These are phyloP conservation scores for Graphilbum sp. DNA, from an alignment of 2,329 filamentous ascomycete genomes.

Conservation along the genomic window DNA sequence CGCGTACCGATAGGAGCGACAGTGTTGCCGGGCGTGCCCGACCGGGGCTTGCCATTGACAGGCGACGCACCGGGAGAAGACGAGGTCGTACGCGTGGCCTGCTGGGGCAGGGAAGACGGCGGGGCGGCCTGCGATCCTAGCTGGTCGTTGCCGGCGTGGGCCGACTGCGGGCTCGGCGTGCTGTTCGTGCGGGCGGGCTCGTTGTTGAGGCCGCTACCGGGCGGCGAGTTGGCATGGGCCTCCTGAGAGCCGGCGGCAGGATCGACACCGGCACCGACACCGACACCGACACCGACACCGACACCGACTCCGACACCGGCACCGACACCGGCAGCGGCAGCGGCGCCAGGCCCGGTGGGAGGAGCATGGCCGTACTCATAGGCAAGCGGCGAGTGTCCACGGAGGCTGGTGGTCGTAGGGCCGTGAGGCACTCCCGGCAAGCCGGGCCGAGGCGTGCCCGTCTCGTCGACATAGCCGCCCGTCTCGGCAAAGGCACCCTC, in stretches of 20 bases:
- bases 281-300: not conserved
- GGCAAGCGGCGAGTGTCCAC: constrained; percentile 64
- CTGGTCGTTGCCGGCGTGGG: constrained; percentile 36
- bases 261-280: constrained; percentile 7
- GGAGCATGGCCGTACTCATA: constrained; percentile 44
- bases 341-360: constrained; percentile 24
- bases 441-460: constrained; percentile 42
- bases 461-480: constrained; percentile 52
- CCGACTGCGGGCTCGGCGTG: constrained; percentile 67
- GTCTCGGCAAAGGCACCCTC: constrained; percentile 54
- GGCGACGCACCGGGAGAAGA: constrained; percentile 77
- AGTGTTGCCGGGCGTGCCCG: constrained; percentile 29
- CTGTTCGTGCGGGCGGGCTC: constrained; percentile 62
- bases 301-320: constrained; percentile 24
- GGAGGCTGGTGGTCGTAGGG: constrained; percentile 41
- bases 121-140: constrained; percentile 24
- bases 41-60: constrained; percentile 38
- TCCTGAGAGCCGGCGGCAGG: constrained; percentile 11
- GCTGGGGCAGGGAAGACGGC: constrained; percentile 35
- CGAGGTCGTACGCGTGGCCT: constrained; percentile 62
- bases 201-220: constrained; percentile 30
- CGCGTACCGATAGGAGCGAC: constrained; percentile 92
- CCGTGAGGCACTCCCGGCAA: constrained; percentile 42
- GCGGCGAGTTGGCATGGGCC: constrained; percentile 21
- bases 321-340: constrained; percentile 15